Evolutionary conservation across 202 grass and related monocot species (phyloP), one percentile per base, ranked within the genome.

Genomic region (Schoenoplectus triqueter): DNA sequence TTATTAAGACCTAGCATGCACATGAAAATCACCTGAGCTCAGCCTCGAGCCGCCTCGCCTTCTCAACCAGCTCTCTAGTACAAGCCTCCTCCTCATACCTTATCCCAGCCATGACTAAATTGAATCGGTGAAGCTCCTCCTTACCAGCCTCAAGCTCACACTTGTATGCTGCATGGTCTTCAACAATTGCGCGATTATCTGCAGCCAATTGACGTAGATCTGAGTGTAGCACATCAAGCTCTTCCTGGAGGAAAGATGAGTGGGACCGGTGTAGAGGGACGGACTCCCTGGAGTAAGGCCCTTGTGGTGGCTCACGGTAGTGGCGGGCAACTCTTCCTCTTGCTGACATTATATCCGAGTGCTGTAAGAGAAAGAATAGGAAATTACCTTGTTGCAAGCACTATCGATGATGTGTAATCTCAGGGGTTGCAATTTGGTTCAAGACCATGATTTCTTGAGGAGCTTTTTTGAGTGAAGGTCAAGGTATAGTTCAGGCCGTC

Each of bases 31-130:
- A 82, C 81, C 81, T 83, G 46, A 92, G 86, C 66, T 95, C 95
- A 69, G 88, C 76, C 84, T 98, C 95, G 61, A 95, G 92, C 72
- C 92, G 90, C 86, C 87, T 85, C 21, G 80, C 88, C 81, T 92
- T 95, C 86, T 93, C 89, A 50, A 98, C 83, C 70, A 92, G 84
- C 85, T 93, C 90, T 64, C 68, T 69, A 7, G 86, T 86, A 89
- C 87, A 86, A 80, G 81, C 66, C 87, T 98, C 95, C 74, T 94
- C 95, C 74, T 93, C 89, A 71, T 68, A 85, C 64, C 41, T 92
- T 69, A 98, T 90, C 64, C 92, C 84, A 55, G 83, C 44, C 40
- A 93, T 85, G 55, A 93, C 85, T 75, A 88, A 47, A 14, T 87
- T 88, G 73, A 93, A 64, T 17, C 89, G 70, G 39, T 20, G 69